A percentile compares a stretch with the other conserved stretches of the same genome.
phyloP scores from a whole-genome alignment of 345 rosid genomes.

The Pseudoturritis turrita region DNA sequence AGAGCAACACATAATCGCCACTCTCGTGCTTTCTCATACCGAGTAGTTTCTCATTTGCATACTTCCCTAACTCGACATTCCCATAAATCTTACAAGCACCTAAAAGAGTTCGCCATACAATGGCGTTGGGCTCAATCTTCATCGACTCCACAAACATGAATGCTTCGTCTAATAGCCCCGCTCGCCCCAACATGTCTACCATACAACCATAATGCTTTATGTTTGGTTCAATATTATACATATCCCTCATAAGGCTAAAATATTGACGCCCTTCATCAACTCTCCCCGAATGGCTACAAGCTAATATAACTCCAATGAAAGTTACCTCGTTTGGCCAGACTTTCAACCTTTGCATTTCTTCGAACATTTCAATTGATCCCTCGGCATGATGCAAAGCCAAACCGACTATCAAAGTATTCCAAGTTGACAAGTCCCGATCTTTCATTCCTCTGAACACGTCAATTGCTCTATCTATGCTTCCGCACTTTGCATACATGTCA shows the following conservation, averaged over 20 bases:
- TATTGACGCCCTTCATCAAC: conserved; percentile 51
- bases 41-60: conserved; percentile 50
- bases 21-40: conserved; percentile 45
- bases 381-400: conserved; percentile 58
- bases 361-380: conserved; percentile 42
- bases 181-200: conserved; percentile 66
- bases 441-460: conserved; percentile 51
- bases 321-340: conserved; percentile 60
- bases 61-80: conserved; percentile 50
- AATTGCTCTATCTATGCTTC: conserved; percentile 50
- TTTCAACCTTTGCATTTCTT: conserved; percentile 49
- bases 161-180: conserved; percentile 58
- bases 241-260: conserved; percentile 50
- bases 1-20: conserved; percentile 64
- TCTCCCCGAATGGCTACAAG: conserved; percentile 64
- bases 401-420: conserved; percentile 64
- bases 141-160: conserved; percentile 49
- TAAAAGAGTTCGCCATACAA: conserved; percentile 65
- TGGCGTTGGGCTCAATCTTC: conserved; percentile 54
- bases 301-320: conserved; percentile 58
- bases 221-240: conserved; percentile 50
- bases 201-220: conserved; percentile 68
- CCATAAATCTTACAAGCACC: conserved; percentile 62
- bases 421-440: conserved; percentile 50
- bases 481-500: conserved; percentile 74